A percentile compares a stretch with the other conserved stretches of the same genome.
phyloP scores from a whole-genome alignment of 805 yeast genomes.

The Limtongia smithiae region DNA sequence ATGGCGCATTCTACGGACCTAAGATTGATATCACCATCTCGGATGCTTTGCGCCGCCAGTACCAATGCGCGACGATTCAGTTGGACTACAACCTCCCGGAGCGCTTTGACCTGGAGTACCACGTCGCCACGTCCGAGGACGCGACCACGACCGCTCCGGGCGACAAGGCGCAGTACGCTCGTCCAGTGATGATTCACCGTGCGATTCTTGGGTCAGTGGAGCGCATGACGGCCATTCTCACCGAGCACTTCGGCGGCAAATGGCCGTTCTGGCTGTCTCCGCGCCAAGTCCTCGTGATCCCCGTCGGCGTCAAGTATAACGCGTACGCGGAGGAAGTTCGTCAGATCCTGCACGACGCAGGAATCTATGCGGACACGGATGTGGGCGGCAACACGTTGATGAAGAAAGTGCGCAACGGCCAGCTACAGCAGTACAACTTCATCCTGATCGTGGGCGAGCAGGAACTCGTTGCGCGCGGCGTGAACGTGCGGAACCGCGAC shows the following conservation, averaged over 20 bases:
- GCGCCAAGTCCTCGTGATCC: conserved; percentile 92
- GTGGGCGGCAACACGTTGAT: conserved; percentile 92
- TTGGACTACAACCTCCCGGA: conserved; percentile 91
- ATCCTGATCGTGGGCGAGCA: conserved; percentile 96
- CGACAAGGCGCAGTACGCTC: conserved; percentile 46
- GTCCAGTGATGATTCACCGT: conserved; percentile 99
- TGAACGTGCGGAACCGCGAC: conserved; percentile 96
- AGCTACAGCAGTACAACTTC: conserved; percentile 89
- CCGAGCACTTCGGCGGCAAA: conserved; percentile 97
- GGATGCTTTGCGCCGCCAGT: conserved; percentile 75
- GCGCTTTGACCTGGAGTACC: conserved; percentile 69
- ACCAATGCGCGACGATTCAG: conserved; percentile 94
- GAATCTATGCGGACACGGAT: conserved; percentile 91
- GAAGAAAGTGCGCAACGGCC: conserved; percentile 97
- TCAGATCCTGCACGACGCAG: conserved; percentile 54
- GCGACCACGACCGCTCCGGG: conserved; percentile 38
- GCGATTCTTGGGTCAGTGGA: conserved; percentile 98
- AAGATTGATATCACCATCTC: conserved; percentile 78
- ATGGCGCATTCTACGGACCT: conserved; percentile 75
- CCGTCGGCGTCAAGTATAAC: conserved; percentile 90
- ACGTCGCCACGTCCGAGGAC: conserved; percentile 37
- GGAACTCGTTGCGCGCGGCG: conserved; percentile 74
- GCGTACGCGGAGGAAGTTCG: conserved; percentile 85
- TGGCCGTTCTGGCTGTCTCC: conserved; percentile 99
- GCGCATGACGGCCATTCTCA: conserved; percentile 97